Base-by-base conservation (phyloP, 2,329 filamentous ascomycete genomes). In the Aspergillus melleus region DNA sequence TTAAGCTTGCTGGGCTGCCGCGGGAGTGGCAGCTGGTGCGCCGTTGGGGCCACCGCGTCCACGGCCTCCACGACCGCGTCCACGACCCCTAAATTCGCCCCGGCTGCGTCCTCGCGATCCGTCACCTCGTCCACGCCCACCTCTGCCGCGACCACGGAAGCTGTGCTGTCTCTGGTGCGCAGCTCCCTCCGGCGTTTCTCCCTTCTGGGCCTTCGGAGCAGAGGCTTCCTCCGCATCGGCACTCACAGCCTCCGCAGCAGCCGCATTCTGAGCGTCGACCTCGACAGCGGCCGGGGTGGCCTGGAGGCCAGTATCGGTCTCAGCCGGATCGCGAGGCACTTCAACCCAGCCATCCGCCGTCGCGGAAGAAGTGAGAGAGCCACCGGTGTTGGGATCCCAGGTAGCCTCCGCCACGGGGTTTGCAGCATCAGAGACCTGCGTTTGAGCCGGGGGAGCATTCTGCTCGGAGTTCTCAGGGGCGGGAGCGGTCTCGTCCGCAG, bases 161-260 rank as follows among this genome's bases (percentile, higher is more conserved):
- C 73, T 75, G 57, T 68, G 64, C 62, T 76, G 72, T 59, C 72
- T 69, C 60, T 71, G 66, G 55, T 76, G 74, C 22, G 62, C 58
- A 30, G 76, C 73, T 54, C 66, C 69, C 55, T 76, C 74, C 49
- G 77, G 77, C 9, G 72, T 74, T 56, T 77, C 75, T 46, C 71
- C 70, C 47, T 67, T 61, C 20, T 66, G 63, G 32, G 46, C 63
- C 63, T 72, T 76, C 74, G 57, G 74, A 75, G 61, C 85, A 19
- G 89, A 86, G 67, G 90, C 85, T 61, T 95, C 90, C 69, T 96
- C 92, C 26, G 91, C 91, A 91, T 91, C 96, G 69, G 88, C 92
- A 71, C 89, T 87, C 30, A 82, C 81, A 69, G 83, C 82, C 19
- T 74, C 68, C 57, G 78, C 72, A 44, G 79, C 78, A 6, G 84